phyloP scores from a whole-genome alignment of 1,284 basidiomycete species.

The Ustilago vetiveriae region DNA sequence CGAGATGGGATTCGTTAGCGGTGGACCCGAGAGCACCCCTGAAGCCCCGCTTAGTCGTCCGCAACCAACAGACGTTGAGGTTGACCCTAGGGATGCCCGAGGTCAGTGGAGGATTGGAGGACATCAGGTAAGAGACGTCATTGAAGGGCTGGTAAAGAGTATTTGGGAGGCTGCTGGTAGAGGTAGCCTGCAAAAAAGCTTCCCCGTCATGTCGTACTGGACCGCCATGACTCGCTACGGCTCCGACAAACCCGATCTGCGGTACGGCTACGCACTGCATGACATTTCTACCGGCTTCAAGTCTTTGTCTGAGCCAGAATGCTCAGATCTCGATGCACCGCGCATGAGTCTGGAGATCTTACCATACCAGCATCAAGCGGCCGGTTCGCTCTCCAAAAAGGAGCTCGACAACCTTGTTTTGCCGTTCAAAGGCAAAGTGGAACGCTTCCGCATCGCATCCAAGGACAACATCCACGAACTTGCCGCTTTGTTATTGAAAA shows the following conservation, averaged over 20 bases:
- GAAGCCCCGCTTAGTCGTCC: not conserved
- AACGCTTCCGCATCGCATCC: conserved; percentile 49
- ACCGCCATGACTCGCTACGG: conserved; percentile 73
- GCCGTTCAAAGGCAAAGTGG: conserved; percentile 37
- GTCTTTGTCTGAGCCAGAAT: conserved; percentile 3
- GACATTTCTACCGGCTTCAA: conserved; percentile 41
- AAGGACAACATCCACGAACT: conserved; percentile 45
- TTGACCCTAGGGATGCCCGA: conserved; percentile 24
- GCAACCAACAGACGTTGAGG: too few species aligned
- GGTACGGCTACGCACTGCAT: conserved; percentile 74
- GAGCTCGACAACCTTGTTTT: conserved; percentile 43
- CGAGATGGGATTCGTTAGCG: conserved; percentile 93
- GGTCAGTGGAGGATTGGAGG: conserved; percentile 76
- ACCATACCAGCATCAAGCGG: conserved; percentile 24
- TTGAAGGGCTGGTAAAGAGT: conserved; percentile 51
- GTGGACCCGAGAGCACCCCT: conserved; percentile 70
- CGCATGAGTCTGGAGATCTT: conserved; percentile 41
- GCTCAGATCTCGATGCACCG: not conserved
- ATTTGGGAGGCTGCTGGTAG: conserved; percentile 78
- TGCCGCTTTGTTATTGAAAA: conserved; percentile 50
- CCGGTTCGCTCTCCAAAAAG: conserved; percentile 43
- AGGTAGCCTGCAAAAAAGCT: conserved; percentile 69
- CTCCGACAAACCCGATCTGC: conserved; percentile 92
- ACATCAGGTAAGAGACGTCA: conserved; percentile 51
- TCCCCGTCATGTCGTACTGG: conserved; percentile 56